Evolutionary conservation across 2,329 filamentous ascomycete species (phyloP).

Genomic region (Trichocomaceae sp.): DNA sequence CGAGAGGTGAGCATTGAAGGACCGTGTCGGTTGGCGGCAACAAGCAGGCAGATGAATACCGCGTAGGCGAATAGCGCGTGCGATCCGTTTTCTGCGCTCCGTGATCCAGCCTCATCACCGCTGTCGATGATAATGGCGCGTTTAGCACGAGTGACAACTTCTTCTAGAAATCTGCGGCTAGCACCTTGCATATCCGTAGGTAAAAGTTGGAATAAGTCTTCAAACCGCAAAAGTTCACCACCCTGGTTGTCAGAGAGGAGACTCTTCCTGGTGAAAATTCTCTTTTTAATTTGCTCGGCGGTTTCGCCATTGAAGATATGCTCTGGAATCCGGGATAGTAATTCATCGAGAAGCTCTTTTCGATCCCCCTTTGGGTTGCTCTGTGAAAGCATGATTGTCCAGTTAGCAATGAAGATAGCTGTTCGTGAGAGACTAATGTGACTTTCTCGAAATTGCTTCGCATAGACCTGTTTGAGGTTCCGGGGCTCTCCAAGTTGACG

Average conservation of each 20-base stretch:
- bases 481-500: slow-evolving; percentile 23
- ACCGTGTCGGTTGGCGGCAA: slow-evolving; percentile 20
- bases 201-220: slow-evolving; percentile 26
- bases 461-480: slow-evolving; percentile 37
- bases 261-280: slow-evolving; percentile 28
- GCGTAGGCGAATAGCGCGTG: slow-evolving; percentile 23
- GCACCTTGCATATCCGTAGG: slow-evolving; percentile 22
- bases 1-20: slow-evolving; percentile 24
- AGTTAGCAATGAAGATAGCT: slow-evolving; percentile 35
- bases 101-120: slow-evolving; percentile 14
- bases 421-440: slow-evolving; percentile 35
- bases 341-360: slow-evolving; percentile 23
- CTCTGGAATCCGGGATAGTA: slow-evolving; percentile 26
- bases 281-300: slow-evolving; percentile 19
- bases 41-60: slow-evolving; percentile 30
- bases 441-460: slow-evolving; percentile 37
- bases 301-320: slow-evolving; percentile 23
- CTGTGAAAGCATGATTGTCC: slow-evolving; percentile 32
- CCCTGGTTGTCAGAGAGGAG: slow-evolving; percentile 22
- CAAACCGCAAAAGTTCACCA: slow-evolving; percentile 32
- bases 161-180: slow-evolving; percentile 11
- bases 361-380: slow-evolving; percentile 20
- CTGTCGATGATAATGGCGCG: slow-evolving; percentile 5
- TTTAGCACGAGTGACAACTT: not conserved
- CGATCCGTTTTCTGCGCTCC: slow-evolving; percentile 12